Percentiles rank a stretch among this genome's conserved stretches.
phyloP scores from a whole-genome alignment of 768 basidiomycete species.

The Suillus discolor region DNA sequence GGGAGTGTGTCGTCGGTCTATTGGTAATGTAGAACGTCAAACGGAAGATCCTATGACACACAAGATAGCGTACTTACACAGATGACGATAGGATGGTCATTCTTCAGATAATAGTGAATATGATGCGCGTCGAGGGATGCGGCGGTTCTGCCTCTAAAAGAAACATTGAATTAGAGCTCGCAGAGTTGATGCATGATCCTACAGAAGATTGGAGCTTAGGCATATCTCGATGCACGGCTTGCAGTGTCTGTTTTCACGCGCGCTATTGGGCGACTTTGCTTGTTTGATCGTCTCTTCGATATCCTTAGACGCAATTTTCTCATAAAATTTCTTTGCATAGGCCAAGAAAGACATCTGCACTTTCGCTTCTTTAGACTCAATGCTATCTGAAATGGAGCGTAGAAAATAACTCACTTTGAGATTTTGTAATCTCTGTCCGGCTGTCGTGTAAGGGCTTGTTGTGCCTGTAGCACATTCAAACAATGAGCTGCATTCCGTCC shows the following conservation, averaged over 20 bases:
- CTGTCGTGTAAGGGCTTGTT: background rate
- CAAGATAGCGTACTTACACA: constrained; percentile 52
- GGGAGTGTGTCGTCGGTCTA: constrained; percentile 85
- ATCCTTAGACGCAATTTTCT: constrained; percentile 25
- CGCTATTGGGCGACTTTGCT: too few species aligned
- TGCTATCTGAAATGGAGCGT: constrained; percentile 21
- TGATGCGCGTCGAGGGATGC: constrained; percentile 68
- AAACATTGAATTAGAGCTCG: background rate
- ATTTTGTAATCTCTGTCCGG: constrained; percentile 18
- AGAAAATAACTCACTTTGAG: constrained; percentile 26
- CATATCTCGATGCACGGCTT: constrained; percentile 78
- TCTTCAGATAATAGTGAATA: constrained; percentile 63
- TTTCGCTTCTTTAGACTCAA: constrained; percentile 16
- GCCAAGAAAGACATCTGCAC: constrained; percentile 6
- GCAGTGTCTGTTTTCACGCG: constrained; percentile 26
- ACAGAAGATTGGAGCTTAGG: constrained; percentile 78
- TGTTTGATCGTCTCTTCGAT: too few species aligned
- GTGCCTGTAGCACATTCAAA: background rate
- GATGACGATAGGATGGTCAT: constrained; percentile 70
- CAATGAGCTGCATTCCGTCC: constrained; percentile 9
- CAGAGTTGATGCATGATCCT: constrained; percentile 25
- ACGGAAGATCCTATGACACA: background rate
- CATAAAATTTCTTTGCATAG: constrained; percentile 21
- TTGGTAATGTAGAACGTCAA: background rate
- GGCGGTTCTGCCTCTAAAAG: constrained; percentile 68